These are phyloP conservation scores for Sporothrix sp. DNA, from an alignment of 2,329 filamentous ascomycete genomes.

Conservation along the genomic window DNA sequence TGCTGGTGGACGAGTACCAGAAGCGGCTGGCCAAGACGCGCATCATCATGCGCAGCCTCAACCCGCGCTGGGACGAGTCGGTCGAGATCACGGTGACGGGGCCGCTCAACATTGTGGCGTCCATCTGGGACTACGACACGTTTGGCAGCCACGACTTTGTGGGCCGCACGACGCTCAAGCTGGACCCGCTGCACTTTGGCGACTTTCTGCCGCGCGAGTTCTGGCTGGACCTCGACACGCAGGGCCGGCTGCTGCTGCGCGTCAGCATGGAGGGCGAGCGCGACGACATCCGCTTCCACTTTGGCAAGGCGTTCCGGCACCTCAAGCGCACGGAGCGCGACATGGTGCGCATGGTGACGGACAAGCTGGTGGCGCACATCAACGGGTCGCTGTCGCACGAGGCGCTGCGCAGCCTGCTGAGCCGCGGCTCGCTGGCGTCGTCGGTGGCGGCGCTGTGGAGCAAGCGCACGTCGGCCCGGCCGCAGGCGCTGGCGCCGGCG, in stretches of 20 bases:
- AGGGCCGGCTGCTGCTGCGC: conserved; percentile 77
- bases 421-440: conserved; percentile 42
- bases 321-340: conserved; percentile 93
- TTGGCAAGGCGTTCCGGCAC: conserved; percentile 91
- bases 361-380: conserved; percentile 95
- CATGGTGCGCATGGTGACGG: conserved; percentile 96
- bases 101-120: conserved; percentile 87
- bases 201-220: conserved; percentile 94
- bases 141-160: conserved; percentile 97
- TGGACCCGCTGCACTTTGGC: conserved; percentile 95
- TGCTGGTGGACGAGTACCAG: conserved; percentile 94
- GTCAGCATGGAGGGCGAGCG: conserved; percentile 98
- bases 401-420: conserved; percentile 65
- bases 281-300: conserved; percentile 97
- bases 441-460: conserved; percentile 62
- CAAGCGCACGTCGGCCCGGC: conserved; percentile 45
- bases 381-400: conserved; percentile 77
- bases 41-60: conserved; percentile 81
- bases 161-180: conserved; percentile 88
- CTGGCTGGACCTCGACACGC: conserved; percentile 94
- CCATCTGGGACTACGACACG: conserved; percentile 96
- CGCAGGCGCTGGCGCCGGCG: conserved; percentile 49
- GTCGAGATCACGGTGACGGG: conserved; percentile 92
- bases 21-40: conserved; percentile 92
- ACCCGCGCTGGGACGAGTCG: conserved; percentile 94